These are phyloP conservation scores for Didymella arachidicola DNA, from an alignment of 2,329 filamentous ascomycete genomes.

Conservation along the genomic window DNA sequence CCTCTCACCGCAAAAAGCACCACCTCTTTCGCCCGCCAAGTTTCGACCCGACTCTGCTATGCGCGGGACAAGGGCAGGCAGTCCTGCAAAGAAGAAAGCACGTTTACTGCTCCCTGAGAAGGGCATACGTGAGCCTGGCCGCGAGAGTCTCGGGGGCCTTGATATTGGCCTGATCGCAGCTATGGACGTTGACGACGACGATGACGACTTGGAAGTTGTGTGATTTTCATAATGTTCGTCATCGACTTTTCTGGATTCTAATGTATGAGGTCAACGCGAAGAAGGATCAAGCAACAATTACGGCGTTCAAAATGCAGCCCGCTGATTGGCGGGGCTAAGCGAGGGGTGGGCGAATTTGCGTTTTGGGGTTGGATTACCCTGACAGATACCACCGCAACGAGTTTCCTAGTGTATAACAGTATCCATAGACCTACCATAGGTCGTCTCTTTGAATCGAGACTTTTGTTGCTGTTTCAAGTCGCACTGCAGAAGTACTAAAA, in stretches of 20 bases:
- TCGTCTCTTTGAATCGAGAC: constrained; percentile 15
- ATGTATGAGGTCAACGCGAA: constrained; percentile 13
- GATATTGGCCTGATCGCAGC: constrained; percentile 48
- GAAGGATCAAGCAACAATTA: constrained; percentile 13
- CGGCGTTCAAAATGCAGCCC: constrained; percentile 30
- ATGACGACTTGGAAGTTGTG: constrained; percentile 60
- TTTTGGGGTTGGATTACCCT: constrained; percentile 20
- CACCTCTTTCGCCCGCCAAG: constrained; percentile 20
- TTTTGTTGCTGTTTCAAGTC: not conserved
- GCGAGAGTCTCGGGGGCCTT: constrained; percentile 54
- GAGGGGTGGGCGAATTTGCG: constrained; percentile 30
- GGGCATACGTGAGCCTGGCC: constrained; percentile 58
- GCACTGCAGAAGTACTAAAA: not conserved
- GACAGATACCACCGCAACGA: constrained; percentile 26
- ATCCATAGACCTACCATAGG: constrained; percentile 17
- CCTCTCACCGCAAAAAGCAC: constrained; percentile 46
- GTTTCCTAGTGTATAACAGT: constrained; percentile 26
- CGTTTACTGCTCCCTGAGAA: constrained; percentile 57
- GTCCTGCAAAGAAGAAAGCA: constrained; percentile 58
- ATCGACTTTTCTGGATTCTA: not conserved
- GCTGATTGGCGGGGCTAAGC: constrained; percentile 46
- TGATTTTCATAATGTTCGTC: constrained; percentile 38
- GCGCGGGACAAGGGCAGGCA: constrained; percentile 43
- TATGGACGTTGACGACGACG: constrained; percentile 50
- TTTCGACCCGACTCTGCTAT: constrained; percentile 27